Base-by-base conservation (phyloP, 495 filamentous ascomycete species). In the Thermochaetoides thermophila region DNA sequence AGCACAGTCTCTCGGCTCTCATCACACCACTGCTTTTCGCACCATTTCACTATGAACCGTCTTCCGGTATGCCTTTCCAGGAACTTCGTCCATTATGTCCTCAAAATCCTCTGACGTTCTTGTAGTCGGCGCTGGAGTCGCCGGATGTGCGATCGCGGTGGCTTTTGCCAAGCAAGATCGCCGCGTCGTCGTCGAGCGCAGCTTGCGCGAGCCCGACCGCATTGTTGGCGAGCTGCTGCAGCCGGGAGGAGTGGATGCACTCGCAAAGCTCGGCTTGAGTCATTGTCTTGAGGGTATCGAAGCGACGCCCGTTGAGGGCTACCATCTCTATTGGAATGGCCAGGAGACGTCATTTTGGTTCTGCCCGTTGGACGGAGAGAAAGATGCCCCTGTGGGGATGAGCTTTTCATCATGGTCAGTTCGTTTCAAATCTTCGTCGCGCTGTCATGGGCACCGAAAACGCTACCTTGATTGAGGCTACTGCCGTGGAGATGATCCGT, bases 211-310 rank as follows among this genome's bases (percentile, higher is more conserved):
- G 55, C 83, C 82, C n/a, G 80, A 89, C 55, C 74, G 84, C 31
- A 89, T 91, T 42, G 80, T 89, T 12, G 83, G 83, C 17, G 83
- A 91, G 57, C 56, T 91, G 27, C 54, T 91, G 39, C 83, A 91
- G 46, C 83, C 84, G 8, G 83, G 83, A 3, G 83, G 83, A 17
- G 77, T 87, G 11, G 57, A 61, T 20, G 79, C 83, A 21, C 60
- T 91, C 33, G 68, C 76, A 42, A 64, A 73, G 30, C 55, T 87
- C 22, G 84, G 80, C 6, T 53, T 91, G 31, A 38, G 43, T 26
- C 69, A 78, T 34, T 87, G 83, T 46, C 56, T 91, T 9, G 78
- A 86, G 20, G 78, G 57, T 7, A 89, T 91, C 38, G 83, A 87
- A 45, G 74, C 81, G 1, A 67, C 85, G 17, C 56, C 55, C 0